Evolutionary conservation across 1,139 yeast species (phyloP).

Genomic region (Candida frijolesensis): DNA sequence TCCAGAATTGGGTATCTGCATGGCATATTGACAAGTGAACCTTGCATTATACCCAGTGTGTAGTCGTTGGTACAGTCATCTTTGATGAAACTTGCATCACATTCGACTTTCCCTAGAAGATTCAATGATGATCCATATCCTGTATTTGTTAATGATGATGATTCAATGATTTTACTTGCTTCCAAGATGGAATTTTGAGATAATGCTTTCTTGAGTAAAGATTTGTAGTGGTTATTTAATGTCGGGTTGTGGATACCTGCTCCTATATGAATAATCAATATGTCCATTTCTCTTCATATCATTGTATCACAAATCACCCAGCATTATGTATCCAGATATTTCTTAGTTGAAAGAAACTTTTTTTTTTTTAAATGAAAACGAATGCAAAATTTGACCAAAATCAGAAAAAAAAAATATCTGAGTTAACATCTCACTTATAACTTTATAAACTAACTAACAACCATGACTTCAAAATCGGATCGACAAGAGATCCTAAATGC

Average conservation of each 20-base stretch:
- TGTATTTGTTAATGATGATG: slow-evolving; percentile 51
- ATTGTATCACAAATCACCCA: no score
- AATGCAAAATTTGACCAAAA: background rate
- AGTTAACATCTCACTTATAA: background rate
- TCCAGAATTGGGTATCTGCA: slow-evolving; percentile 25
- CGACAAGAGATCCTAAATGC: slow-evolving; percentile 30
- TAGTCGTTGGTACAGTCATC: slow-evolving; percentile 2
- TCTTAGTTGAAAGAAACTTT: no score
- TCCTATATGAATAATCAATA: slow-evolving; percentile 37
- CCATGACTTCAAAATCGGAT: slow-evolving; percentile 24
- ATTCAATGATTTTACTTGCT: slow-evolving; percentile 40
- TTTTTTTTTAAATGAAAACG: background rate
- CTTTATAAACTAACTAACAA: background rate
- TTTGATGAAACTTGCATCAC: slow-evolving; percentile 49
- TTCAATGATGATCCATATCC: slow-evolving; percentile 60
- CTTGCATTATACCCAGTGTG: slow-evolving; percentile 11
- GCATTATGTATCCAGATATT: no score
- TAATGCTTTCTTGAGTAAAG: slow-evolving; percentile 26
- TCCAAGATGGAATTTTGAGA: slow-evolving; percentile 14
- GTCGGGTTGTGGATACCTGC: slow-evolving; percentile 38
- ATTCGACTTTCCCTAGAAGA: slow-evolving; percentile 47
- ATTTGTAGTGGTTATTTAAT: slow-evolving; percentile 22
- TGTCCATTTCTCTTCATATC: slow-evolving; percentile 4
- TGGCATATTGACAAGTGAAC: slow-evolving; percentile 29
- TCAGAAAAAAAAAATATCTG: background rate